phyloP scores from a whole-genome alignment of 441 rosid genomes.

The Geranium incanum region DNA sequence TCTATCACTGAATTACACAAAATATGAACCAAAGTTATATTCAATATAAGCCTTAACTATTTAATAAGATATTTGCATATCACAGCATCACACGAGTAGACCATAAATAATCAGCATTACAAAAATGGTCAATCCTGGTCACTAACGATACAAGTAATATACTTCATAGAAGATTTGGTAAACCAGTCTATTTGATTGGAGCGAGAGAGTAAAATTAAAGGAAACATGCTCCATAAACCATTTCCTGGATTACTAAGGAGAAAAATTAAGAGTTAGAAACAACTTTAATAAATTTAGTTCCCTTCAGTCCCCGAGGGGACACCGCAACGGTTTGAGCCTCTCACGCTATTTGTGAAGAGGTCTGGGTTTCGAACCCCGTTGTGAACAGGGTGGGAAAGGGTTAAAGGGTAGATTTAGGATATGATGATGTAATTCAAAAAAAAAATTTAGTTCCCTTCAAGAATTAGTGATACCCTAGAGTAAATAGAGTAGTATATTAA shows the following conservation, averaged over 20 bases:
- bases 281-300: not conserved
- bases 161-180: not conserved
- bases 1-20: constrained; percentile 56
- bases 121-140: not conserved
- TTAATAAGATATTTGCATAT: not conserved
- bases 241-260: not conserved
- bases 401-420: too few species aligned
- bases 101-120: not conserved
- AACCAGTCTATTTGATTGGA: not conserved
- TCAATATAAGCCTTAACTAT: not conserved
- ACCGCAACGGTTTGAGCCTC: too few species aligned
- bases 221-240: too few species aligned
- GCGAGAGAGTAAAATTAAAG: too few species aligned
- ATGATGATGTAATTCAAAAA: too few species aligned
- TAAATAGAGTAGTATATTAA: not conserved
- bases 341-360: too few species aligned
- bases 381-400: too few species aligned
- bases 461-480: not conserved
- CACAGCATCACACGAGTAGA: not conserved
- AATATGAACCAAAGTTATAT: not conserved
- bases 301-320: not conserved
- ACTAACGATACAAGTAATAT: not conserved
- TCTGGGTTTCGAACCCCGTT: too few species aligned
- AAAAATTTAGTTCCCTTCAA: not conserved
- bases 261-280: not conserved